phyloP scores from a whole-genome alignment of 2,329 filamentous ascomycete species.

The Ophiostoma tasmaniense region DNA sequence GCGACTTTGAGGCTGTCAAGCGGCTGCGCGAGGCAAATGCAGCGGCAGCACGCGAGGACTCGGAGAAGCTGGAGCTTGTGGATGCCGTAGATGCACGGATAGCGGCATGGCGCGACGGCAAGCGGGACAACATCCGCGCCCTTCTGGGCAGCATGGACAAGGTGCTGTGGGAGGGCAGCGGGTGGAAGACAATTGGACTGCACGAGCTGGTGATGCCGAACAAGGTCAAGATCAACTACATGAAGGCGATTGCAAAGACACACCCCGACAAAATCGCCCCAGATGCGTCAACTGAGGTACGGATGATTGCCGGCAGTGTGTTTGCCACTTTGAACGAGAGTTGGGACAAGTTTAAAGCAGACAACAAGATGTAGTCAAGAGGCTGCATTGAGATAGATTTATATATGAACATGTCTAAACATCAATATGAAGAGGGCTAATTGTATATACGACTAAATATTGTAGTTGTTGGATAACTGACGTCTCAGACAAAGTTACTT shows the following conservation, averaged over 20 bases:
- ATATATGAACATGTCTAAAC: neutral
- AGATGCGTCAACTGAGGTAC: slow-evolving; percentile 55
- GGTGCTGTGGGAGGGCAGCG: slow-evolving; percentile 84
- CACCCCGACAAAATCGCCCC: slow-evolving; percentile 86
- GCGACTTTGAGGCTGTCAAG: slow-evolving; percentile 67
- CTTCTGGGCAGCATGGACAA: slow-evolving; percentile 77
- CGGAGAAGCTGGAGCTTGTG: slow-evolving; percentile 82
- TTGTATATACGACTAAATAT: neutral
- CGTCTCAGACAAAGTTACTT: neutral
- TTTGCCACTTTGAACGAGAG: slow-evolving; percentile 63
- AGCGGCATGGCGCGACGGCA: slow-evolving; percentile 76
- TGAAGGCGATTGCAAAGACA: slow-evolving; percentile 98
- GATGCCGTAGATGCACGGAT: slow-evolving; percentile 79
- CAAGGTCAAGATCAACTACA: slow-evolving; percentile 95
- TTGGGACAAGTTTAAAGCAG: slow-evolving; percentile 64
- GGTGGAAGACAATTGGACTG: slow-evolving; percentile 96
- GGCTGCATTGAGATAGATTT: neutral
- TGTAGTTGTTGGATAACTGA: neutral
- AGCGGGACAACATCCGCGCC: slow-evolving; percentile 84
- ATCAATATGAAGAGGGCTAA: neutral
- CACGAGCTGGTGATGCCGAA: slow-evolving; percentile 85
- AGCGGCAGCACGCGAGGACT: slow-evolving; percentile 76
- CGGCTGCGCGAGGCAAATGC: slow-evolving; percentile 75
- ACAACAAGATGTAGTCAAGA: slow-evolving; percentile 50
- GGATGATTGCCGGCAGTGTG: slow-evolving; percentile 56